Conservation (phyloP, 2,329 filamentous ascomycete genomes). For the Bretziella fagacearum region DNA sequence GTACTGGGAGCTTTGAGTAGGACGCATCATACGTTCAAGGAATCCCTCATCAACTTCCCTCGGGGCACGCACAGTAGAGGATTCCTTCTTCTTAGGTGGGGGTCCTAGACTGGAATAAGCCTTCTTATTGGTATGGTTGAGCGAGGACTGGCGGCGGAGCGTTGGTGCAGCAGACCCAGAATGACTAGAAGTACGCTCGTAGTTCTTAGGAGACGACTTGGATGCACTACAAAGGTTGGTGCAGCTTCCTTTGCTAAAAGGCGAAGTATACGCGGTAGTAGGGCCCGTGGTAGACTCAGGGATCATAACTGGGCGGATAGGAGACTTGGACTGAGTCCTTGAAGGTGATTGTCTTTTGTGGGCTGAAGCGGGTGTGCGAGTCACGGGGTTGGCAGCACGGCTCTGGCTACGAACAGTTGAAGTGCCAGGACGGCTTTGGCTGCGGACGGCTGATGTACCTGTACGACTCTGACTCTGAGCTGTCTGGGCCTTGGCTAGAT, state of each 20-base stretch:
- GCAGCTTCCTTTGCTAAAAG: conserved; percentile 17
- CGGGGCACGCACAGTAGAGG: conserved; percentile 31
- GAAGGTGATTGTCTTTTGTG: conserved; percentile 23
- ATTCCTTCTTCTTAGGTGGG: conserved; percentile 37
- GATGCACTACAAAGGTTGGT: conserved; percentile 19
- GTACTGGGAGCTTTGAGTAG: conserved; percentile 50
- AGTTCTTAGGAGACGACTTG: conserved; percentile 21
- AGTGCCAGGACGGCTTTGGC: neutral
- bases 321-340: conserved; percentile 38
- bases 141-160: conserved; percentile 29
- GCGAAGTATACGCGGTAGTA: conserved; percentile 25
- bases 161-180: conserved; percentile 23
- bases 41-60: conserved; percentile 51
- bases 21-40: conserved; percentile 66
- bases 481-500: neutral
- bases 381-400: conserved; percentile 20
- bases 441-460: neutral
- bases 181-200: conserved; percentile 30
- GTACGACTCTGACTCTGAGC: neutral
- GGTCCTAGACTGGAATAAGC: conserved; percentile 38
- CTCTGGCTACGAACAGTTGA: conserved; percentile 14
- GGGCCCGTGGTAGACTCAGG: conserved; percentile 52
- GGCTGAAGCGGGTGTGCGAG: conserved; percentile 29
- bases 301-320: conserved; percentile 49
- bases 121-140: conserved; percentile 21